Base-by-base conservation (phyloP, 1,139 yeast genomes). In the Debaryomyces subglobosus region DNA sequence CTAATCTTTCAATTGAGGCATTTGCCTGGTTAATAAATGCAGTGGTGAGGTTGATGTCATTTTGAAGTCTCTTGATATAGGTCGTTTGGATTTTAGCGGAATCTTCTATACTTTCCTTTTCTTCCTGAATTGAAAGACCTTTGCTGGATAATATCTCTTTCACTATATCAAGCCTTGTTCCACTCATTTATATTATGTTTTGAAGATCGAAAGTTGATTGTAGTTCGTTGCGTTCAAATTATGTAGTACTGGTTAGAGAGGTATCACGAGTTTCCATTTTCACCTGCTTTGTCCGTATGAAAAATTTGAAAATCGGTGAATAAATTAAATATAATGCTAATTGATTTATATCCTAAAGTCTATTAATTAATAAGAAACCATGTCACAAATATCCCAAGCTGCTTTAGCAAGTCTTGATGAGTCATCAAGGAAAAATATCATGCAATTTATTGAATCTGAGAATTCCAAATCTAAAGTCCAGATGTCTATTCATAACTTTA, bases 381-480 rank as follows among this genome's bases (percentile, higher is more conserved):
- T 84, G 89, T 81, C 89, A 25, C 76, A 81, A 42, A 64, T 86
- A 50, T 81, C 85, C 49, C 82, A 82, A 52, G 69, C 80, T 44
- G 83, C 84, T 13, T 69, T 89, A 45, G 83, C 83, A 51, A 77
- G 71, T 57, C 79, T 90, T 49, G 95, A 88, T 62, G 91, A 86
- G 36, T 57, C 75, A 13, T 81, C 94, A 44, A 84, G 89, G 65
- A 80, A 84, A 60, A 96, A 90, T 56, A 83, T 91, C 48, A 76
- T 85, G 64, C 77, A 79, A 53, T 91, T 89, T 72, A 74, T 91
- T 46, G 96, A 90, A 63, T 72, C 86, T 10, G 97, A 92, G 70
- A 86, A 88, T 64, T 82, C 96, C 54, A 89, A 89, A 71, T 85
- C 96, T 49, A 89, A 90, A 71, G 90, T 92, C 25, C 97, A 90